A percentile compares a stretch with the other conserved stretches of the same genome.
phyloP scores from a whole-genome alignment of 257 asterid genomes.

The Nicotiana sylvestris region DNA sequence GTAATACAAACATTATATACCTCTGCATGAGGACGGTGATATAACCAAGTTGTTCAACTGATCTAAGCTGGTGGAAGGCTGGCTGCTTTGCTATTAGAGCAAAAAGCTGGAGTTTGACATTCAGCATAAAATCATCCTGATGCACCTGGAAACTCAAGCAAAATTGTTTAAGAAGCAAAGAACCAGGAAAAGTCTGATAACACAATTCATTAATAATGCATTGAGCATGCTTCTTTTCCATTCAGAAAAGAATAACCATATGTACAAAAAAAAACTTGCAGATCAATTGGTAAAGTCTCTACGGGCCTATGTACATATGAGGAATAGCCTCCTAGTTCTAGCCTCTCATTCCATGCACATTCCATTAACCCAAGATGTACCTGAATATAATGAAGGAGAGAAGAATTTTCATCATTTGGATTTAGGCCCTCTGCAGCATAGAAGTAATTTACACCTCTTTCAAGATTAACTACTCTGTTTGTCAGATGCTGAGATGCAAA shows the following conservation, averaged over 20 bases:
- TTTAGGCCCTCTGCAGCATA: conserved; percentile 72
- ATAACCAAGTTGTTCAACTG: conserved; percentile 99
- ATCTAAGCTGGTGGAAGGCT: conserved; percentile 97
- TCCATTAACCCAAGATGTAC: conserved; percentile 28
- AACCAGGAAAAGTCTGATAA: background rate
- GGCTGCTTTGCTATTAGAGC: conserved; percentile 90
- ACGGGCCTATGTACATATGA: background rate
- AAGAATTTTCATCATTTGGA: conserved; percentile 91
- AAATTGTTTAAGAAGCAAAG: background rate
- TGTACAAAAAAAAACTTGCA: background rate
- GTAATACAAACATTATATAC: conserved; percentile 32
- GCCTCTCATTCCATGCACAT: background rate
- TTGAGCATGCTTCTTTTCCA: background rate
- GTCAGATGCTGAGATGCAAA: conserved; percentile 82
- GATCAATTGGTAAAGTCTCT: background rate
- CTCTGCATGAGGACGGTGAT: conserved; percentile 84
- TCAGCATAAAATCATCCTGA: conserved; percentile 84
- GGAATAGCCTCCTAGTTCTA: background rate
- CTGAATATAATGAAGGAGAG: conserved; percentile 93
- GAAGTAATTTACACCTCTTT: conserved; percentile 55
- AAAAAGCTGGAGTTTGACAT: conserved; percentile 81
- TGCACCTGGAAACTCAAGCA: conserved; percentile 55
- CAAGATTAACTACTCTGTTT: conserved; percentile 79
- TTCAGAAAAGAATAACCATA: background rate
- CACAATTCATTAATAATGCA: background rate